phyloP scores from a whole-genome alignment of 257 asterid species.

The Solanum arcanum region DNA sequence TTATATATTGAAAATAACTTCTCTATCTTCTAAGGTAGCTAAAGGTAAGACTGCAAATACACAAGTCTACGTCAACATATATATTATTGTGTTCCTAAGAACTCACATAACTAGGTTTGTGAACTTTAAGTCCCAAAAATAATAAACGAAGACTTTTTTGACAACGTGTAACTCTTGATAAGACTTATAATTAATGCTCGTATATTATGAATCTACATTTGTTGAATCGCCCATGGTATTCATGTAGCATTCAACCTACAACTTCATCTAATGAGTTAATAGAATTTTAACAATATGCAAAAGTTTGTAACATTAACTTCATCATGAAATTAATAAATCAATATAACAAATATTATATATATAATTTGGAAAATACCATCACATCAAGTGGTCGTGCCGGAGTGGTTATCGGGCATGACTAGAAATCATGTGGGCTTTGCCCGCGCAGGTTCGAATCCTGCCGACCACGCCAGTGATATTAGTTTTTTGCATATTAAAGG shows the following conservation, averaged over 20 bases:
- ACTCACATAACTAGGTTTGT: background rate
- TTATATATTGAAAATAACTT: background rate
- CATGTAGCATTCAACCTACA: background rate
- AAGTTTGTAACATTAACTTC: background rate
- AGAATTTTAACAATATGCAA: background rate
- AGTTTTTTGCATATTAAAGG: too few species aligned
- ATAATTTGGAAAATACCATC: background rate
- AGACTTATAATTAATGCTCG: background rate
- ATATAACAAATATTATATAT: background rate
- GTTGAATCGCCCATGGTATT: background rate
- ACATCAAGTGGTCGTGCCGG: slow-evolving; percentile 86
- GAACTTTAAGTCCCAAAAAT: background rate
- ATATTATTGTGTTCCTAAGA: background rate
- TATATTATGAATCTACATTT: background rate
- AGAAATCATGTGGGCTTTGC: slow-evolving; percentile 99
- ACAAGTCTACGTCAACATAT: rapidly evolving
- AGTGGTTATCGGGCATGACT: slow-evolving; percentile 99
- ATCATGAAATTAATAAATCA: background rate
- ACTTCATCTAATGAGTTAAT: background rate
- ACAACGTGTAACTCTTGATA: background rate
- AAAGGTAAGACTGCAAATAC: background rate
- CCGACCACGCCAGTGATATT: slow-evolving; percentile 60
- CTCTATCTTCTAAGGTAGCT: background rate
- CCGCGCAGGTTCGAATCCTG: slow-evolving; percentile 99
- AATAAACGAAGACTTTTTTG: background rate